Percentiles rank a stretch among this genome's conserved stretches.
These are phyloP conservation scores for Grosmannia penicillata DNA, from an alignment of 2,329 filamentous ascomycete genomes.

Conservation along the genomic window DNA sequence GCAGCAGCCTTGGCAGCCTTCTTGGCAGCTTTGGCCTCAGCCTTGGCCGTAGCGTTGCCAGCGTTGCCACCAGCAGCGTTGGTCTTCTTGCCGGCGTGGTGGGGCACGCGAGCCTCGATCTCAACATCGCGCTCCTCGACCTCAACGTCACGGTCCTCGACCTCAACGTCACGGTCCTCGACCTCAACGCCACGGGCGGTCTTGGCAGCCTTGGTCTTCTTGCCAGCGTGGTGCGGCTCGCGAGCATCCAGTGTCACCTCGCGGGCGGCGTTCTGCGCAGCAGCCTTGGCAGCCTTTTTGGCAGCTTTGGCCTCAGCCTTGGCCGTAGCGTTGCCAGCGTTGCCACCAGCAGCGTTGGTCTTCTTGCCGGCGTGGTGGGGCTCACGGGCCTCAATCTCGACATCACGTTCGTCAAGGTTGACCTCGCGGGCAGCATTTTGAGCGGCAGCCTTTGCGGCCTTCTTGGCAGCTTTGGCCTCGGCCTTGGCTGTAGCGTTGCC, in stretches of 20 bases:
- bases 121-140: conserved; percentile 5
- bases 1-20: conserved; percentile 6
- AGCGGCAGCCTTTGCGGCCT: background rate
- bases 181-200: background rate
- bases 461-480: no score
- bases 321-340: background rate
- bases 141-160: conserved; percentile 7
- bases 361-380: conserved; percentile 10
- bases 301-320: conserved; percentile 1
- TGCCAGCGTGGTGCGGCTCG: conserved; percentile 10
- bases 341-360: background rate
- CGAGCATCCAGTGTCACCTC: conserved; percentile 7
- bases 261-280: background rate
- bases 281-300: background rate
- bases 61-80: background rate
- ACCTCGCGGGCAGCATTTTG: conserved; percentile 2
- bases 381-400: conserved; percentile 9
- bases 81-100: conserved; percentile 4
- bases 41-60: background rate
- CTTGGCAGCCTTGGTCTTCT: conserved; percentile 8
- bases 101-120: conserved; percentile 9
- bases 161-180: conserved; percentile 3
- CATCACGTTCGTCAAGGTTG: conserved; percentile 5
- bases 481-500: no score
- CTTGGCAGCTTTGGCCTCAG: conserved; percentile 1